phyloP scores from a whole-genome alignment of 345 rosid species.

The Mallotus nudiflorus region DNA sequence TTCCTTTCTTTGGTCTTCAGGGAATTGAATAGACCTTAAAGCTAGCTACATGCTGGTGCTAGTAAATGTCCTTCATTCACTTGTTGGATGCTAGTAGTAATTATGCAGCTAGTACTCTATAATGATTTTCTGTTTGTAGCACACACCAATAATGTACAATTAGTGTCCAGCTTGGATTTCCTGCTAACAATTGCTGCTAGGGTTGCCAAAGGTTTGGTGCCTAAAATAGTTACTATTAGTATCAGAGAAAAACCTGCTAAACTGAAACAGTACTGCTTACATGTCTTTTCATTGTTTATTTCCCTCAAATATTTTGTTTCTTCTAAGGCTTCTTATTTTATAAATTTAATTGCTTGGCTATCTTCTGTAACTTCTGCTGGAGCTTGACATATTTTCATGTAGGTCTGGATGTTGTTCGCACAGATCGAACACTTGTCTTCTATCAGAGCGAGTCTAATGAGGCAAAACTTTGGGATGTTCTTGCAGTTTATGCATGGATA shows the following conservation, averaged over 20 bases:
- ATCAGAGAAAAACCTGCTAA: not conserved
- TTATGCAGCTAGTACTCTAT: no score
- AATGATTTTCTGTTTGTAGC: conserved; percentile 1
- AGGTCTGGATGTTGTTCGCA: conserved; percentile 97
- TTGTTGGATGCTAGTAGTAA: conserved; percentile 2
- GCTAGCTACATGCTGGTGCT: not conserved
- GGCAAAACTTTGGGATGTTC: conserved; percentile 87
- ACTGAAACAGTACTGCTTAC: not conserved
- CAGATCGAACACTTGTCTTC: conserved; percentile 77
- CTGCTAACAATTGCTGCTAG: not conserved
- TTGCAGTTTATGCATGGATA: conserved; percentile 82
- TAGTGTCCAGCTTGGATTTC: not conserved
- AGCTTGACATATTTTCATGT: conserved; percentile 27
- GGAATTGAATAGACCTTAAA: not conserved
- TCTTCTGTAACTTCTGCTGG: conserved; percentile 1
- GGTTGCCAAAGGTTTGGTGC: conserved; percentile 4
- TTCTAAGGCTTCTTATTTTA: not conserved
- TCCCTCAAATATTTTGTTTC: not conserved
- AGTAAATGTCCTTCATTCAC: not conserved
- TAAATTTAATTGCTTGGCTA: not conserved
- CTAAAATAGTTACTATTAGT: not conserved
- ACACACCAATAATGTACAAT: no score
- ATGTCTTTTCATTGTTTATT: not conserved
- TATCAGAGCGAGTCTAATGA: conserved; percentile 68
- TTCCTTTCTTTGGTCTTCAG: not conserved